phyloP scores from a whole-genome alignment of 768 basidiomycete species.

The Leccinum uliginosum region DNA sequence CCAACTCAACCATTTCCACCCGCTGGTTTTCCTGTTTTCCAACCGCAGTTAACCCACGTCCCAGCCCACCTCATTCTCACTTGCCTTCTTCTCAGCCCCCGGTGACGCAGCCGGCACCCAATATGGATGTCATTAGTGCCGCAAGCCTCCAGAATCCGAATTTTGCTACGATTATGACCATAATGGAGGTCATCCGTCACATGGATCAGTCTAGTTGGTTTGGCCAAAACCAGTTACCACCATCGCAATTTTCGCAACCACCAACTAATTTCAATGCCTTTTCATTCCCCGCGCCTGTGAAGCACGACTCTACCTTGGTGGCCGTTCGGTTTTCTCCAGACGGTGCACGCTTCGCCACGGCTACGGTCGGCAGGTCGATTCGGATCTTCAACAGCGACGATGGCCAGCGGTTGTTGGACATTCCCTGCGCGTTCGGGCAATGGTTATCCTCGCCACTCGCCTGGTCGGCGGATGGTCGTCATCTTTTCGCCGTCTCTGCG shows the following conservation, averaged over 20 bases:
- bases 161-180: slow-evolving; percentile 27
- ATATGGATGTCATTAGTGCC: slow-evolving; percentile 5
- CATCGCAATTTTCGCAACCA: slow-evolving; percentile 19
- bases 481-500: not conserved
- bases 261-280: slow-evolving; percentile 1
- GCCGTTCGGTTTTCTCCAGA: not conserved
- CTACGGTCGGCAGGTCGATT: not conserved
- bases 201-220: slow-evolving; percentile 21
- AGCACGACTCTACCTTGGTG: not conserved
- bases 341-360: not conserved
- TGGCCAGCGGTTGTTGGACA: not conserved
- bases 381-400: not conserved
- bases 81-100: slow-evolving; percentile 14
- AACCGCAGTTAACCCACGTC: slow-evolving; percentile 10
- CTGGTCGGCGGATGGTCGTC: not conserved
- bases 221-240: slow-evolving; percentile 14
- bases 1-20: slow-evolving; percentile 17
- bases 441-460: not conserved
- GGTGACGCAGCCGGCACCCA: slow-evolving; percentile 13
- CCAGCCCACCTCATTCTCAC: slow-evolving; percentile 7
- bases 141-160: slow-evolving; percentile 16
- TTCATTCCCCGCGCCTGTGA: not conserved
- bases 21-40: slow-evolving; percentile 12
- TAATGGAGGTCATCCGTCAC: slow-evolving; percentile 29
- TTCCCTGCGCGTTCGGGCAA: not conserved